A percentile compares a stretch with the other conserved stretches of the same genome.
Evolutionary conservation across 2,329 filamentous ascomycete species (phyloP).

Genomic region (Arthrobotrys pseudoclavata): DNA sequence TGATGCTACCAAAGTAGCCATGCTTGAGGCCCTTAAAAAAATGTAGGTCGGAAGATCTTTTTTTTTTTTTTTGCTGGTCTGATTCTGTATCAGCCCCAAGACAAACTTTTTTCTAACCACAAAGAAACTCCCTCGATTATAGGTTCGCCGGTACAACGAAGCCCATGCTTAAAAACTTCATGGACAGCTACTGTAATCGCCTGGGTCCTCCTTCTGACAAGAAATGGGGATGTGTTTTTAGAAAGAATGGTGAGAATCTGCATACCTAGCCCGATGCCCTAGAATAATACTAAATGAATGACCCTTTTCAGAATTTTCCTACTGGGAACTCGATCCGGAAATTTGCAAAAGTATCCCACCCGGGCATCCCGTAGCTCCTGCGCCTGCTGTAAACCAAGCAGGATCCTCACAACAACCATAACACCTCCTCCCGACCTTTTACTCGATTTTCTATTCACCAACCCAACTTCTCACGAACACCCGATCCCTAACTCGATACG

Average conservation of each 20-base stretch:
- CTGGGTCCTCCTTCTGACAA: neutral
- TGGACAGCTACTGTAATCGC: slow-evolving; percentile 31
- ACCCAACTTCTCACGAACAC: neutral
- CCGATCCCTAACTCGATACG: neutral
- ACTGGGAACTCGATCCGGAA: slow-evolving; percentile 5
- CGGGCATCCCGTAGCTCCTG: neutral
- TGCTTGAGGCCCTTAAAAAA: slow-evolving; percentile 81
- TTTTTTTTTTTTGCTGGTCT: neutral
- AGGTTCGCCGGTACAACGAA: slow-evolving; percentile 9
- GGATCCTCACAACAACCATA: neutral
- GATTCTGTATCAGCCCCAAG: neutral
- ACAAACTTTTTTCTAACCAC: neutral
- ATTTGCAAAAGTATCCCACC: neutral
- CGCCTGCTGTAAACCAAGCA: neutral
- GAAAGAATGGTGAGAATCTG: slow-evolving; percentile 19
- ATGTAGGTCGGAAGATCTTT: slow-evolving; percentile 67
- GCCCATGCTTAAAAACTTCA: slow-evolving; percentile 31
- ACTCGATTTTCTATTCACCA: neutral
- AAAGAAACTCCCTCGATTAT: too few species aligned
- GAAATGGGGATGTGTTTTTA: slow-evolving; percentile 18
- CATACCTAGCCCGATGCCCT: too few species aligned
- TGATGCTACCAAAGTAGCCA: slow-evolving; percentile 79
- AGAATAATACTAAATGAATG: neutral
- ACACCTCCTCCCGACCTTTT: too few species aligned
- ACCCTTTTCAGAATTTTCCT: neutral